Conservation (phyloP, 441 rosid genomes). For the Codiaeum variegatum region DNA sequence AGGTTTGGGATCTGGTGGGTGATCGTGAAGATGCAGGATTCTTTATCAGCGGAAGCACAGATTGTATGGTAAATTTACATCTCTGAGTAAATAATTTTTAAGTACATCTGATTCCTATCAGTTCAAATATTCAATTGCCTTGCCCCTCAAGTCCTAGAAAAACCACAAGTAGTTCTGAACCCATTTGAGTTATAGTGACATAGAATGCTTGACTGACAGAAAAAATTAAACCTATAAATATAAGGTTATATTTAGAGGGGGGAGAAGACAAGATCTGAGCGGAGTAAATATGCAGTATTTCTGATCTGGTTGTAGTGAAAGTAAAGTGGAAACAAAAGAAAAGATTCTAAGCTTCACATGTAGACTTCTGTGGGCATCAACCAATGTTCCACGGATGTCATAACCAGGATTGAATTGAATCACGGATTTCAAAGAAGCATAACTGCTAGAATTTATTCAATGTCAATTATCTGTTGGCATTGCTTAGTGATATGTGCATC, state of each 20-base stretch:
- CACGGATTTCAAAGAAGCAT: neutral
- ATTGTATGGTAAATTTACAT: constrained; percentile 60
- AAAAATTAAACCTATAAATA: neutral
- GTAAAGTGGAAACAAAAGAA: neutral
- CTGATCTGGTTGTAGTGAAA: neutral
- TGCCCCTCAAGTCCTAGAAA: neutral
- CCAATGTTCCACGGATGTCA: neutral
- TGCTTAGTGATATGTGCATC: neutral
- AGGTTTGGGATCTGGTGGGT: constrained; percentile 97
- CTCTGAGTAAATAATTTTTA: constrained; percentile 16
- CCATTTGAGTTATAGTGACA: neutral
- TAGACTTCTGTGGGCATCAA: neutral
- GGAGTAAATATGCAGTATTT: neutral
- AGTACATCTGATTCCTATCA: constrained; percentile 11
- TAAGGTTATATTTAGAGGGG: neutral
- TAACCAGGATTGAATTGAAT: neutral
- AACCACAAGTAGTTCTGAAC: constrained; percentile 1
- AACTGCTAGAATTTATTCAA: neutral
- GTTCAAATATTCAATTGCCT: neutral
- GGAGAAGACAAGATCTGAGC: neutral
- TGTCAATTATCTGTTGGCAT: neutral
- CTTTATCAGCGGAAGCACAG: constrained; percentile 98
- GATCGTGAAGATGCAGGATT: constrained; percentile 99
- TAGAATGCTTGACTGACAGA: neutral
- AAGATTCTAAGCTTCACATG: neutral